These are phyloP conservation scores for Cladophialophora exuberans DNA, from an alignment of 2,329 filamentous ascomycete genomes.

Conservation along the genomic window DNA sequence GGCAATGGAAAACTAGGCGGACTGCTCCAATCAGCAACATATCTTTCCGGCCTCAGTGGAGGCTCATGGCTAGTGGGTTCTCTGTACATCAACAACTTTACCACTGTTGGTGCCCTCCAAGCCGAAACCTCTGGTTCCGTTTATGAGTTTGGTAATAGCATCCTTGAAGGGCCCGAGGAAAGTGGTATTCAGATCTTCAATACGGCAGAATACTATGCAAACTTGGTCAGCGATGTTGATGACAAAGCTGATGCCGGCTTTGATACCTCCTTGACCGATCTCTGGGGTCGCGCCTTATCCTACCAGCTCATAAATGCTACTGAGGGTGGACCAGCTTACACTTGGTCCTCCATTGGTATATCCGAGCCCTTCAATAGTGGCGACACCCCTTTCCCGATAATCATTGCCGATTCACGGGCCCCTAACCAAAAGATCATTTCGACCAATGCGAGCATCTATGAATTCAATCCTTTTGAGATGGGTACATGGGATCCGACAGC, in stretches of 20 bases:
- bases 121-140: conserved; percentile 50
- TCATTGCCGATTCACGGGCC: conserved; percentile 70
- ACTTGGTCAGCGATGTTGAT: conserved; percentile 61
- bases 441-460: conserved; percentile 74
- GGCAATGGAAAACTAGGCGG: conserved; percentile 73
- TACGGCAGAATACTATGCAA: conserved; percentile 64
- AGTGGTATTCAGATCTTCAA: conserved; percentile 57
- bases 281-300: conserved; percentile 84
- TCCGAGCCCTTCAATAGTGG: conserved; percentile 65
- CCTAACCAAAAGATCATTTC: conserved; percentile 65
- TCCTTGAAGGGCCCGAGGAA: conserved; percentile 61
- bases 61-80: conserved; percentile 86
- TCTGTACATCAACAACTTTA: conserved; percentile 77
- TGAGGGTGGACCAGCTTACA: conserved; percentile 74
- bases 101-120: conserved; percentile 63
- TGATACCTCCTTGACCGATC: conserved; percentile 77
- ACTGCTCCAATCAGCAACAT: conserved; percentile 78
- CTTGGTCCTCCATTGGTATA: conserved; percentile 77
- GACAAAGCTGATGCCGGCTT: conserved; percentile 67
- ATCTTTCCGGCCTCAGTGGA: conserved; percentile 78
- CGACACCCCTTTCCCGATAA: conserved; percentile 70
- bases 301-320: conserved; percentile 81
- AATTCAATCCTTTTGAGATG: conserved; percentile 79
- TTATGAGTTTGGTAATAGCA: conserved; percentile 67
- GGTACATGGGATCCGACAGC: conserved; percentile 75